Conservation (phyloP, 176 grass and related monocot genomes). For the barley (Hordeum vulgare) region DNA sequence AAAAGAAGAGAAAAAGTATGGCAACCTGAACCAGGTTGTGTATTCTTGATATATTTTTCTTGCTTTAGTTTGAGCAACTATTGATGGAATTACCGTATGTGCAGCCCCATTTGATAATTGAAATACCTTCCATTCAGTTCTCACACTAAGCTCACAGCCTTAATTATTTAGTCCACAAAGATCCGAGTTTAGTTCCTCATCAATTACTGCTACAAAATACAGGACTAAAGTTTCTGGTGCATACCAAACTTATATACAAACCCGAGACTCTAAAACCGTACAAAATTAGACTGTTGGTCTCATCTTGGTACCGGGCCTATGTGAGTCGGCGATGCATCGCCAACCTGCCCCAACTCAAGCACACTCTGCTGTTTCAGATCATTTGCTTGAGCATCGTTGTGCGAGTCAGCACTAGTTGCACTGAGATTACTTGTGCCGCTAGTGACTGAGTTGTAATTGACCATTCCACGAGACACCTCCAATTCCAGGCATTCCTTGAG, state of each 20-base stretch:
- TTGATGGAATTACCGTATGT: not conserved
- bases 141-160: not conserved
- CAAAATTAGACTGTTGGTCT: not conserved
- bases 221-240: not conserved
- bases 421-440: constrained; percentile 14
- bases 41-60: not conserved
- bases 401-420: not conserved
- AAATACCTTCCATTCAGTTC: not conserved
- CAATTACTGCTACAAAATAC: not conserved
- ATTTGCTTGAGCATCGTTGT: not conserved
- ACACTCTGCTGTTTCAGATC: not conserved
- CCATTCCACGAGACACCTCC: not conserved
- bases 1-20: not conserved
- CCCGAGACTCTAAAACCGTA: not conserved
- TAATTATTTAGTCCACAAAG: not conserved
- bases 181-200: not conserved
- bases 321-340: not conserved
- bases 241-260: not conserved
- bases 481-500: constrained; percentile 28
- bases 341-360: not conserved
- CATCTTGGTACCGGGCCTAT: not conserved
- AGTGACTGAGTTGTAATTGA: not conserved
- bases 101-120: not conserved
- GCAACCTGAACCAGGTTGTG: not conserved
- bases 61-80: not conserved